Percentiles rank a stretch among this genome's conserved stretches.
These are phyloP conservation scores for Diplodia intermedia DNA, from an alignment of 2,329 filamentous ascomycete genomes.

Conservation along the genomic window DNA sequence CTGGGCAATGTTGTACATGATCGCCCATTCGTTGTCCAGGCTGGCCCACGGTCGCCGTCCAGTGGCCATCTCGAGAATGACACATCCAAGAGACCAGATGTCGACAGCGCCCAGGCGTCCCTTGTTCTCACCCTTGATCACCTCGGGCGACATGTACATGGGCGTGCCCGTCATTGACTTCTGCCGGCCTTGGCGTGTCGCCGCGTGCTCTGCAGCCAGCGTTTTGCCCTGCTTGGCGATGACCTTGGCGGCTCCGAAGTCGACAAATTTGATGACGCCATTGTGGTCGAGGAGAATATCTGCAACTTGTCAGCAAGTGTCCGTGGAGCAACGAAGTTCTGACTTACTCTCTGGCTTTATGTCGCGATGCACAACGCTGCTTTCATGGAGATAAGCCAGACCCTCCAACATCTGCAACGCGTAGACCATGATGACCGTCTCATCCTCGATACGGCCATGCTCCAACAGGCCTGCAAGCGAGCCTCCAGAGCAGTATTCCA, in stretches of 20 bases:
- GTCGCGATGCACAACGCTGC: constrained; percentile 91
- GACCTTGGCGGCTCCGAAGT: constrained; percentile 96
- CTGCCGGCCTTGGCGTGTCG: constrained; percentile 62
- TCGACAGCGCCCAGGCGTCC: constrained; percentile 88
- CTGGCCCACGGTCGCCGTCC: constrained; percentile 92
- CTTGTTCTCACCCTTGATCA: constrained; percentile 82
- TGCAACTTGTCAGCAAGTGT: constrained; percentile 48
- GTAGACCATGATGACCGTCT: constrained; percentile 97
- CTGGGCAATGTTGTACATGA: constrained; percentile 99
- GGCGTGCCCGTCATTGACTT: constrained; percentile 97
- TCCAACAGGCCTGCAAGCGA: constrained; percentile 89
- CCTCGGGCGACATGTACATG: constrained; percentile 99
- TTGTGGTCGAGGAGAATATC: constrained; percentile 97
- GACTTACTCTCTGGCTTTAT: constrained; percentile 94
- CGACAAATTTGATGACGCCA: constrained; percentile 98
- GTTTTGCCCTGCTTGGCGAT: constrained; percentile 94
- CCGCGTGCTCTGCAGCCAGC: constrained; percentile 69
- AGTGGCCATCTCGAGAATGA: constrained; percentile 97
- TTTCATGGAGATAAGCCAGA: constrained; percentile 89
- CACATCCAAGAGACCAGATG: constrained; percentile 95
- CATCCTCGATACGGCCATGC: constrained; percentile 96
- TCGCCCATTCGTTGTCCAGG: constrained; percentile 98
- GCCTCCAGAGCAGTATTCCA: constrained; percentile 98
- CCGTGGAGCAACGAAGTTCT: background rate
- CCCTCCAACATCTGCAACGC: constrained; percentile 93